Base-by-base conservation (phyloP, 495 filamentous ascomycete genomes). In the Cairneyella variabilis region DNA sequence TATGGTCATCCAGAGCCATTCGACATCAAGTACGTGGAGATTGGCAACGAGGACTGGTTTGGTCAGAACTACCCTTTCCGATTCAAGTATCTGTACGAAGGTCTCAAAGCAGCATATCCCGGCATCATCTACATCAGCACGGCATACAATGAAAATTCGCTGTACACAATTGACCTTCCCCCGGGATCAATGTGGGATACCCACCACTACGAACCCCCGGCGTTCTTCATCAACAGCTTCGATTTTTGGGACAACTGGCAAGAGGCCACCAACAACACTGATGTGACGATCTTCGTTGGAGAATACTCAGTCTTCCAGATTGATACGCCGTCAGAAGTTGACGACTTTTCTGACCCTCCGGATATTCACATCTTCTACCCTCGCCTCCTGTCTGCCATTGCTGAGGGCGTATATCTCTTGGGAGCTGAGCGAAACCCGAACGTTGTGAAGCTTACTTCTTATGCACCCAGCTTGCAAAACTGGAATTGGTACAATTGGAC, bases 361-460 rank as follows among this genome's bases (percentile, higher is more conserved):
- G 43, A 42, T 26, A 54, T 48, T 43, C 53, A 56, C 20, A 56
- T 56, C 23, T 48, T 49, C 37, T 52, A 57, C 17, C 54, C 54
- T 1, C 39, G 39, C 2, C 26, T 57, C 14, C 6, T 52, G n/a
- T 51, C 47, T 11, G 54, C 54, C 1, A 39, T 52, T 7, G 68
- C 69, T 10, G 79, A 84, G 57, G 78, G 76, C 0, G 71, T 82
- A 5, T 82, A 76, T 48, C 70, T 83, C 60, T 71, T 83, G 27
- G 80, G 77, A 10, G 68, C 75, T 8, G 79, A 84, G 64, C 63
- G 77, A 30, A 83, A 83, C 61, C 71, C 75, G 9, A 74, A 82
- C 46, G 54, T 76, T 3, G 70, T 77, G 2, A 61, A 68, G 51
- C 69, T 76, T 65, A 69, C 67, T 5, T 63, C 69, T 1, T 77